Evolutionary conservation across 2,329 filamentous ascomycete species (phyloP), one percentile per base, ranked within the genome.

Genomic region (Fusarium avenaceum): DNA sequence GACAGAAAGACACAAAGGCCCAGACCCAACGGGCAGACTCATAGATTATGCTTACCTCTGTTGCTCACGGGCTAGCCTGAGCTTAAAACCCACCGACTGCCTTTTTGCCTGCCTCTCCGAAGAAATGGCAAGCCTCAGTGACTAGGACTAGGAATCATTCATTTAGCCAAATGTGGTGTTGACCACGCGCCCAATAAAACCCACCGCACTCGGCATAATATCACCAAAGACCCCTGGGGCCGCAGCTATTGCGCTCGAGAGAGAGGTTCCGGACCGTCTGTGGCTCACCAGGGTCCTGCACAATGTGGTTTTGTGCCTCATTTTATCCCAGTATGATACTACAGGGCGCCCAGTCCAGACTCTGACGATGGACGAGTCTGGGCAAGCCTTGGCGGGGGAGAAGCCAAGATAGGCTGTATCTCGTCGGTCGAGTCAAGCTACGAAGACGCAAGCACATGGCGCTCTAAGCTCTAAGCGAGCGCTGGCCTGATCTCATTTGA

Each of bases 281-380:
- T 52, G 39, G 49, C 49, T 43, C 47, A 35, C 30, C 42, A 47
- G 55, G 55, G 15, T 30, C 33, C 14, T 8, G 53, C 45, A 20
- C 42, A 20, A 22, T 52, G 28, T 57, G 11, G 11, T 26, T 24
- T 57, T 44, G 54, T 57, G 38, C 54, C 45, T 63, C 43, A 33
- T 44, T 48, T 42, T 44, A 64, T 58, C 35, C 56, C 46, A 35
- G 20, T 15, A 14, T 24, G 59, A 52, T 33, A 54, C 61, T 46
- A 48, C 56, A 53, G 32, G 40, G 33, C 57, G 58, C 50, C 64
- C 52, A 72, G 65, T 71, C 71, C 59, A 69, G 64, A 66, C 63
- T 68, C 57, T 46, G 53, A 60, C 45, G 33, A 59, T 65, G 33
- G 53, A 26, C 39, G 48, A 65, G 56, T 53, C 64, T 67, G 45